phyloP scores from a whole-genome alignment of 2,329 filamentous ascomycete species.

The Chaetomium sp. region DNA sequence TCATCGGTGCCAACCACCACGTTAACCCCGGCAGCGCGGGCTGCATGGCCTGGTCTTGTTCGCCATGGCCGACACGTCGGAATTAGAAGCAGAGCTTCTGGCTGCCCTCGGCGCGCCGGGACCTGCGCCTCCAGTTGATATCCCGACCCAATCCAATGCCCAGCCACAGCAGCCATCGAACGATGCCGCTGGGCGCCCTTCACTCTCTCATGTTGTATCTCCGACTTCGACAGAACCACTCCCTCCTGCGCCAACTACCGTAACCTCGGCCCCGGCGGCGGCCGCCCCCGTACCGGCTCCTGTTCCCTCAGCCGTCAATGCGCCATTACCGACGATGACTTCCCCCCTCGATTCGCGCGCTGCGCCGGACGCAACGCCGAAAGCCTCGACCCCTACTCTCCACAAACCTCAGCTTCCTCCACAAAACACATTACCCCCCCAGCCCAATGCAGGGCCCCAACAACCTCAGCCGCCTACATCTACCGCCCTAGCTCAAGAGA shows the following conservation, averaged over 20 bases:
- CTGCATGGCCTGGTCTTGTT: slow-evolving; percentile 4
- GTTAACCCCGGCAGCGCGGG: slow-evolving; percentile 15
- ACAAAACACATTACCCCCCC: not conserved
- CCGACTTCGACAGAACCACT: not conserved
- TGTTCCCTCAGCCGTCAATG: not conserved
- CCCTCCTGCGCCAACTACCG: not conserved
- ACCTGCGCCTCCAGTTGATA: not conserved
- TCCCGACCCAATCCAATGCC: not conserved
- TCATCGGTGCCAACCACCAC: not conserved
- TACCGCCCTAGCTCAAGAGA: not conserved
- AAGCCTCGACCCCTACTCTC: not conserved
- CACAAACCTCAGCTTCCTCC: not conserved
- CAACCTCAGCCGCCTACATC: not conserved
- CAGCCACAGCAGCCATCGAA: not conserved
- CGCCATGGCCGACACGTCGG: slow-evolving; percentile 22
- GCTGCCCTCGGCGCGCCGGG: slow-evolving; percentile 17
- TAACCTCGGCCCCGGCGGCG: not conserved
- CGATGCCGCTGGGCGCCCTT: not conserved
- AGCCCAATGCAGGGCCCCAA: not conserved
- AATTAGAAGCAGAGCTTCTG: slow-evolving; percentile 22
- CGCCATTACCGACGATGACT: not conserved
- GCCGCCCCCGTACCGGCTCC: not conserved
- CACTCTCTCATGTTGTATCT: not conserved
- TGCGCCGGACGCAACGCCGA: not conserved
- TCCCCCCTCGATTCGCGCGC: not conserved